Evolutionary conservation across 805 yeast species (phyloP), one percentile per base, ranked within the genome.

Genomic region (Monosporozyma yasuniensis): DNA sequence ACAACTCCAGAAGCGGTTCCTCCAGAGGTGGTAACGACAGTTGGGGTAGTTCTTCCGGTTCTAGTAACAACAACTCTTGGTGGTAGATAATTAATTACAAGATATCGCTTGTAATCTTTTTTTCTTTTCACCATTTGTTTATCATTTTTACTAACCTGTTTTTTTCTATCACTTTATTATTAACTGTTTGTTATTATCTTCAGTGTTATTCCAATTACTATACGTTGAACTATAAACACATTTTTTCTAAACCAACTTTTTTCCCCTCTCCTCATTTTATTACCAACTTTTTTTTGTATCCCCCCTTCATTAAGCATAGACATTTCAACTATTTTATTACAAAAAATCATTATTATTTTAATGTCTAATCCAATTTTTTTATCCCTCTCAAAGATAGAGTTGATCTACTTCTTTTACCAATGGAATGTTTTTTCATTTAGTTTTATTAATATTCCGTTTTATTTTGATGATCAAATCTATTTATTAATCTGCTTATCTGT

Each of bases 21-120:
- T 67, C 68, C 42, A 65, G 66, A 54, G 63, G 68, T 38, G 73
- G 72, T 46, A 39, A 22, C 27, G 42, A 39, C 14, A 14, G 42
- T 6, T 62, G 67, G 50, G 65, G 71, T 51, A 63, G 54, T 50
- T 52, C 56, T 30, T 58, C 63, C 44, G 23, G 37, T 25, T 19
- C 44, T 25, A 25, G 44, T 28, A 18, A n/a, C 35, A 12, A 18
- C 42, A 12, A 18, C 19, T 43, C 44, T 42, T 43, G 47, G 37
- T 50, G 47, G 49, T 49, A 42, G 27, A n/a, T n/a, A n/a, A n/a
- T n/a, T 32, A n/a, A 34, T 21, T 22, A n/a, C 46, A 18, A n/a
- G n/a, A n/a, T 12, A 34, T 28, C 34, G 12, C n/a, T n/a, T n/a
- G n/a, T n/a, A 8, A 30, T 25, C 44, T 30, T 37, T 25, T 43